Base-by-base conservation (phyloP, 2,329 filamentous ascomycete genomes). In the Fusarium paranaense region DNA sequence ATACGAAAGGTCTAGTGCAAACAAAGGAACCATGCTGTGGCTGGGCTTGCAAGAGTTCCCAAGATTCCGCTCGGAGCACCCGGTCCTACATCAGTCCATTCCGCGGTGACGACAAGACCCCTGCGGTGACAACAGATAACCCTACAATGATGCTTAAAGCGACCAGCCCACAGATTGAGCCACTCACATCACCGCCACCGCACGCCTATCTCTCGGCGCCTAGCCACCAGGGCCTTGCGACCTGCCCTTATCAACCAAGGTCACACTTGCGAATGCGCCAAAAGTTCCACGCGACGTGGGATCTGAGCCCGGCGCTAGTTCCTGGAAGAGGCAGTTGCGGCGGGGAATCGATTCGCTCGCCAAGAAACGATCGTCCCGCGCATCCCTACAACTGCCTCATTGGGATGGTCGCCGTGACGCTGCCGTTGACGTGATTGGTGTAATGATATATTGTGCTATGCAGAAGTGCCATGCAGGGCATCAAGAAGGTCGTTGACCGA, bases 181-280 rank as follows among this genome's bases (percentile, higher is more conserved):
- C 30, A 35, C 27, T 33, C 13, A 32, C 13, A n/a, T 27, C 22
- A 10, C 16, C 27, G n/a, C 25, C 16, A 37, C 35, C 20, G 25
- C 5, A 45, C 40, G 62, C 62, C 65, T 58, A 42, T 50, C 56
- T 62, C 63, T 61, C 62, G 60, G 60, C 52, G 47, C 47, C 30
- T 30, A 57, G 63, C 57, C 54, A 54, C 52, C 27, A 16, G n/a
- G 27, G 40, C 59, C 67, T 45, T 78, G 62, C 62, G 69, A 78
- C 76, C 76, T 78, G 76, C 76, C 76, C 35, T 78, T 78, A 77
- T 78, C 66, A 78, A 76, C 66, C 65, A 76, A 77, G 76, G 60
- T 38, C 40, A 63, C 37, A 47, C 64, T 66, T 65, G 62, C 59
- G 54, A 71, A 71, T 67, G 30, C 60, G 64, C 54, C 68, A 67